Evolutionary conservation across 1,139 yeast genomes (phyloP), one percentile per base, ranked within the genome.

Genomic region (Taphrina wiesneri): DNA sequence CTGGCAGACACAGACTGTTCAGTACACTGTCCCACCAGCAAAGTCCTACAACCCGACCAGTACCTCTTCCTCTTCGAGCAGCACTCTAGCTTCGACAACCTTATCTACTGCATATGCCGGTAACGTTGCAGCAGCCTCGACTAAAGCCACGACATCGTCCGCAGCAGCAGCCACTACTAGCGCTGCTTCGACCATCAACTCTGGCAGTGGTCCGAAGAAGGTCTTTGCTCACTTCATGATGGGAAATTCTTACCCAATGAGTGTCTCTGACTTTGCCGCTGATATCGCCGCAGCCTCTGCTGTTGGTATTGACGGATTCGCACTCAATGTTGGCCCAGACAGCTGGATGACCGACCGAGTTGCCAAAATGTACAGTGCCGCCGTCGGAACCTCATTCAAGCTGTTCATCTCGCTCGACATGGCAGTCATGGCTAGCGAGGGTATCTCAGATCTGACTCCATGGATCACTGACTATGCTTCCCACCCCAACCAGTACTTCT

Each of bases 161-260:
- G 52, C 60, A 21, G 43, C 41, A 3, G 47, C 56, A 17, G 43
- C 41, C 2, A 23, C 47, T 6, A 11, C 43, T 15, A 26, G 49
- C 13, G 34, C 56, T 23, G 25, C 41, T 21, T 19, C 49, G 30
- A 46, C 32, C 61, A 46, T 45, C 23, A 41, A 34, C 9, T 43
- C 63, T 19, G 46, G 45, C 19, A 45, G 21, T 13, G 67, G 65
- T 3, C 60, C 56, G 15, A 65, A 60, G 52, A 46, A 53, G 56
- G 70, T 68, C 45, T 67, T 67, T 59, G 70, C 70, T 13, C 70
- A 68, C 47, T 68, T 65, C 65, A 67, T 68, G 70, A 61, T 68
- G 69, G 69, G 69, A 52, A 63, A 67, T 39, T 41, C 69, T 21
- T 63, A 57, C 39, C 54, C 60, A 13, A 63, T 56, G 61, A 25